phyloP scores from a whole-genome alignment of 169 alveolate species.

The Plasmodium yoelii region DNA sequence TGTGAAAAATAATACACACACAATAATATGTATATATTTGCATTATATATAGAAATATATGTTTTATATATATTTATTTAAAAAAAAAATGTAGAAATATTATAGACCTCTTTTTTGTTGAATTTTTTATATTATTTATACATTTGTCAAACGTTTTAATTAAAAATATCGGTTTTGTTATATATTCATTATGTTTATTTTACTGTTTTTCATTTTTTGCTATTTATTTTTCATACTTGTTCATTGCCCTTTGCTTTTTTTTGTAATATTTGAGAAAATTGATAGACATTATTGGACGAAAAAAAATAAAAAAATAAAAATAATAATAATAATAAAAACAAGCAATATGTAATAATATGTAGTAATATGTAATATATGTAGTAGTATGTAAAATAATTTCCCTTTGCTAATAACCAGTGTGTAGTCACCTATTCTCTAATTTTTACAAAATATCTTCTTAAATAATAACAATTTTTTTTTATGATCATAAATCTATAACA shows the following conservation, averaged over 20 bases:
- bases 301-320: slow-evolving; percentile 5
- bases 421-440: not conserved
- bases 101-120: no score
- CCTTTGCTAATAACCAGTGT: not conserved
- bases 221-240: not conserved
- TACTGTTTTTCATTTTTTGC: not conserved
- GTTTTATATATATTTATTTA: no score
- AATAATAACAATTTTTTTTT: not conserved
- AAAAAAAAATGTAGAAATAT: no score
- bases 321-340: not conserved
- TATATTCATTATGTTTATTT: not conserved
- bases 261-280: not conserved
- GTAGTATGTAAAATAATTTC: not conserved
- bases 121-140: no score
- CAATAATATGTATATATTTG: not conserved
- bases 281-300: not conserved
- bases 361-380: no score
- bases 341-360: no score
- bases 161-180: not conserved
- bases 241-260: not conserved
- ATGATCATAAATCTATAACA: slow-evolving; percentile 24
- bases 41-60: not conserved
- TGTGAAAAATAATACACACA: not conserved
- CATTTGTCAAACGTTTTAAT: not conserved
- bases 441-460: not conserved